Conservation (phyloP, 2,329 filamentous ascomycete species). For the Geosmithia morbida region DNA sequence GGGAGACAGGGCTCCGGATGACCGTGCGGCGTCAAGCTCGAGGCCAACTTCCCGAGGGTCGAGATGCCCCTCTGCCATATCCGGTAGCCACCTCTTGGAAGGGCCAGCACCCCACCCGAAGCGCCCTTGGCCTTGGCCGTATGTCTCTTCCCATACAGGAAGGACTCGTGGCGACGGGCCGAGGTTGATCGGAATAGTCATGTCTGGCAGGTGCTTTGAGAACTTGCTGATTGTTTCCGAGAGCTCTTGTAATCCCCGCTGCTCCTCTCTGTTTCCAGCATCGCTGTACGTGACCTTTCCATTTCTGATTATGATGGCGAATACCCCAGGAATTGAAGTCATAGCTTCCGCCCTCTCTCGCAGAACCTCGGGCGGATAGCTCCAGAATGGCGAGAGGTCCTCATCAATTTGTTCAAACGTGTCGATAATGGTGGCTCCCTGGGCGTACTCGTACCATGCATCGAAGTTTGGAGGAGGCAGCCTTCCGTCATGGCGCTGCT, state of each 20-base stretch:
- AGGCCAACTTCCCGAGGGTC: not conserved
- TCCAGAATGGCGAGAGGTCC: slow-evolving; percentile 67
- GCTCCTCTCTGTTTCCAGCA: slow-evolving; percentile 15
- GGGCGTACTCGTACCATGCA: slow-evolving; percentile 70
- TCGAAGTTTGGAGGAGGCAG: slow-evolving; percentile 70
- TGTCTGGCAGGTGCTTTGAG: slow-evolving; percentile 58
- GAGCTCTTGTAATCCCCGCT: slow-evolving; percentile 24
- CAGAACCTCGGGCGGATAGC: slow-evolving; percentile 51
- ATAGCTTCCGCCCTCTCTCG: slow-evolving; percentile 37
- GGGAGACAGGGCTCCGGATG: slow-evolving; percentile 7
- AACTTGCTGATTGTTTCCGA: slow-evolving; percentile 59
- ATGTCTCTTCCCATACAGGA: slow-evolving; percentile 45
- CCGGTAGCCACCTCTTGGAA: slow-evolving; percentile 10
- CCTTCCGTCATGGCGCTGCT: slow-evolving; percentile 42
- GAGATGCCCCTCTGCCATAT: not conserved
- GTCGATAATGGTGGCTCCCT: slow-evolving; percentile 60
- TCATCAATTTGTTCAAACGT: slow-evolving; percentile 68
- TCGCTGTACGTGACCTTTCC: slow-evolving; percentile 39
- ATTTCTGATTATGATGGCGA: slow-evolving; percentile 42
- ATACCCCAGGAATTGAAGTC: slow-evolving; percentile 25
- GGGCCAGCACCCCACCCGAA: slow-evolving; percentile 12
- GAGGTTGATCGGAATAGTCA: slow-evolving; percentile 75
- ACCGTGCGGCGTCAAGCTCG: not conserved
- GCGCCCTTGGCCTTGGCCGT: slow-evolving; percentile 6
- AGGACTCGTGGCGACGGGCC: slow-evolving; percentile 26